phyloP scores from a whole-genome alignment of 306 rosid genomes.

The Pueraria montana region DNA sequence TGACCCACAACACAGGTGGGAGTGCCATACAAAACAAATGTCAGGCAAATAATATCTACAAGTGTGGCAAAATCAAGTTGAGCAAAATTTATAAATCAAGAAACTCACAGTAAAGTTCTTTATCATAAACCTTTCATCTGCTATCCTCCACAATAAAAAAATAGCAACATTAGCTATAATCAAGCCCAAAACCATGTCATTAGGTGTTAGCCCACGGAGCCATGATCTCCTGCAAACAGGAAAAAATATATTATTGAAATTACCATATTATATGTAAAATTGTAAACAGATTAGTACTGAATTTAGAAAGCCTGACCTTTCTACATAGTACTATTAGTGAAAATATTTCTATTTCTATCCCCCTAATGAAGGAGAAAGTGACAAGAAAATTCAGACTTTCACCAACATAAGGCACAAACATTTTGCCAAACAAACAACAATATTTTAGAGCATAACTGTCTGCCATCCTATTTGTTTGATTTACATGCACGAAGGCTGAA shows the following conservation, averaged over 20 bases:
- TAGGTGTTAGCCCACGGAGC: slow-evolving; percentile 57
- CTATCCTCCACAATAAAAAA: slow-evolving; percentile 72
- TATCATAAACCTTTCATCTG: slow-evolving; percentile 66
- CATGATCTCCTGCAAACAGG: slow-evolving; percentile 70
- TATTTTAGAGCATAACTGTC: neutral
- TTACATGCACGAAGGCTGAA: neutral
- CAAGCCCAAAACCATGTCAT: slow-evolving; percentile 71
- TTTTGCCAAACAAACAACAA: neutral
- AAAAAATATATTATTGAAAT: slow-evolving; percentile 48
- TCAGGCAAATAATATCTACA: slow-evolving; percentile 29
- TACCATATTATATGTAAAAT: neutral
- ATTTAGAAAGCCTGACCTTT: neutral
- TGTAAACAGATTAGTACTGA: slow-evolving; percentile 1
- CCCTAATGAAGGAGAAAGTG: slow-evolving; percentile 6
- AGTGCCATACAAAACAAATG: slow-evolving; percentile 41
- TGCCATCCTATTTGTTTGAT: neutral
- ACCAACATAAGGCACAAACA: neutral
- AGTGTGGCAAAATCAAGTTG: slow-evolving; percentile 31
- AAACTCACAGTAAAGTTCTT: slow-evolving; percentile 81
- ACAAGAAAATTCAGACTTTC: slow-evolving; percentile 7
- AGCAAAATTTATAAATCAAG: slow-evolving; percentile 46
- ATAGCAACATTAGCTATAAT: slow-evolving; percentile 81
- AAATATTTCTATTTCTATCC: neutral
- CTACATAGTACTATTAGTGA: neutral
- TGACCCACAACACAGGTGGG: slow-evolving; percentile 23